Percentiles rank a stretch among this genome's conserved stretches.
These are phyloP conservation scores for Sabuloglossum arenarium DNA, from an alignment of 495 filamentous ascomycete genomes.

Conservation along the genomic window DNA sequence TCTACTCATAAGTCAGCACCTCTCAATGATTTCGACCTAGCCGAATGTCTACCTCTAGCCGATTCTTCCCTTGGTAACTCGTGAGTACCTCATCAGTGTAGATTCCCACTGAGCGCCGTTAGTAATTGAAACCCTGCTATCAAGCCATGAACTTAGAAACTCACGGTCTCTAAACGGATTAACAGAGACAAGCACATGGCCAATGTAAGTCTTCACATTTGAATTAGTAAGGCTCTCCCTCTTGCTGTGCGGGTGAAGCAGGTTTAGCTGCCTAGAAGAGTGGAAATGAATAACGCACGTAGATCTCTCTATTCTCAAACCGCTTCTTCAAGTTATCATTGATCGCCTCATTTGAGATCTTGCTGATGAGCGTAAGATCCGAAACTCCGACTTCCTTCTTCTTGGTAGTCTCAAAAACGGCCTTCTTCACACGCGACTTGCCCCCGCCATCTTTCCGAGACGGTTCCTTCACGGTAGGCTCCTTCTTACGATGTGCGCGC, in stretches of 20 bases:
- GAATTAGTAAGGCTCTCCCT: not conserved
- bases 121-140: constrained; percentile 2
- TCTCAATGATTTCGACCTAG: not conserved
- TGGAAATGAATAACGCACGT: constrained; percentile 34
- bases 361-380: constrained; percentile 90
- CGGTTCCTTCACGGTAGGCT: constrained; percentile 25
- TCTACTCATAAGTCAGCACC: constrained; percentile 12
- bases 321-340: constrained; percentile 97
- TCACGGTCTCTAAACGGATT: constrained; percentile 90
- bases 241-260: not conserved
- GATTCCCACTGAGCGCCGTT: constrained; percentile 50
- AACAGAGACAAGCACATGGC: constrained; percentile 97
- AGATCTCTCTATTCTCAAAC: constrained; percentile 92
- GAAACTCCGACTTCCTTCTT: constrained; percentile 99
- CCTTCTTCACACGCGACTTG: constrained; percentile 71
- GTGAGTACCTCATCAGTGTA: constrained; percentile 87
- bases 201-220: constrained; percentile 69
- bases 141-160: constrained; percentile 11
- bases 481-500: constrained; percentile 42
- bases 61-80: constrained; percentile 88
- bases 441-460: constrained; percentile 17
- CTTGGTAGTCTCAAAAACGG: constrained; percentile 83
- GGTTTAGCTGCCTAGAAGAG: not conserved
- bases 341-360: constrained; percentile 97
- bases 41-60: constrained; percentile 43